Percentiles rank a stretch among this genome's conserved stretches.
Conservation (phyloP, 176 grass and related monocot species). For the Hordeum marinum region DNA sequence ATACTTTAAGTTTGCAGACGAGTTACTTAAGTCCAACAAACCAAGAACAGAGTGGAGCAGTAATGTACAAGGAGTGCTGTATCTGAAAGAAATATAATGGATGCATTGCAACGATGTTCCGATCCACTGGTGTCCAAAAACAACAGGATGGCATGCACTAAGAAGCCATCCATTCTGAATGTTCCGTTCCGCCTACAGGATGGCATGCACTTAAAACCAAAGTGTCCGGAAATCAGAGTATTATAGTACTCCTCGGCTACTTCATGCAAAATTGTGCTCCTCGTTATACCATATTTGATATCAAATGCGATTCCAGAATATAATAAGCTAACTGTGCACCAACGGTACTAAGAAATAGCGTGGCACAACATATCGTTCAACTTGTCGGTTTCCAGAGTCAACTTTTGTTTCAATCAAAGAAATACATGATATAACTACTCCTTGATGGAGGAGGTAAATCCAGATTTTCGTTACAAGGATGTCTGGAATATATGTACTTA, state of each 20-base stretch:
- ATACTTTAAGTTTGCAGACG: background rate
- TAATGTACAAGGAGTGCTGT: background rate
- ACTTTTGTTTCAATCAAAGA: background rate
- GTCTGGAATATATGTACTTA: background rate
- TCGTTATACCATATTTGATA: background rate
- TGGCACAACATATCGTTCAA: background rate
- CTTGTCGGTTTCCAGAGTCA: background rate
- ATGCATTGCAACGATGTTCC: background rate
- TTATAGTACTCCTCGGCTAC: too few species aligned
- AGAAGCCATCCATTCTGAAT: too few species aligned
- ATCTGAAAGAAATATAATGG: background rate
- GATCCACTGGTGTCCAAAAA: too few species aligned
- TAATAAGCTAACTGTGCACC: background rate
- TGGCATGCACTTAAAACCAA: too few species aligned
- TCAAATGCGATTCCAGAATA: background rate
- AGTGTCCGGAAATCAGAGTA: too few species aligned
- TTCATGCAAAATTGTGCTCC: background rate
- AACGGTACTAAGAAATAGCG: background rate
- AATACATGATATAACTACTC: background rate
- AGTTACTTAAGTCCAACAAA: background rate
- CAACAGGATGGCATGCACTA: too few species aligned
- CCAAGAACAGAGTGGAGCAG: background rate
- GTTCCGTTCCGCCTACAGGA: too few species aligned
- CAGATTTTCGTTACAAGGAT: background rate
- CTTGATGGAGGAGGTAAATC: background rate